These are phyloP conservation scores for Malbranchea zuffiana DNA, from an alignment of 2,329 filamentous ascomycete genomes.

Conservation along the genomic window DNA sequence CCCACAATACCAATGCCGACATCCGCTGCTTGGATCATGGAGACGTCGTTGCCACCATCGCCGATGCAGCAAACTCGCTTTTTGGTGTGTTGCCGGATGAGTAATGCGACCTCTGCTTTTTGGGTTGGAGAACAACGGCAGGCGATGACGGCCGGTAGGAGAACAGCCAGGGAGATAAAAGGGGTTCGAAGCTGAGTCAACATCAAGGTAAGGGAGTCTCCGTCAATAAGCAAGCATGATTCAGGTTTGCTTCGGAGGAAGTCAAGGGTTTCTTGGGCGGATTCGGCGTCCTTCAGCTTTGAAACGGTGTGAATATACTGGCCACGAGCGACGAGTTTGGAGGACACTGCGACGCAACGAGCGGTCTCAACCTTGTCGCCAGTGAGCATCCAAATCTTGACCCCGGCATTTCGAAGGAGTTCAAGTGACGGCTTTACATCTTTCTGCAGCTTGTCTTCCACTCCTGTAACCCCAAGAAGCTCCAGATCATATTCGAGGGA, in stretches of 20 bases:
- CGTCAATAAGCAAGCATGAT: constrained; percentile 87
- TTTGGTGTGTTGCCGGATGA: constrained; percentile 84
- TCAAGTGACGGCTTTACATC: constrained; percentile 95
- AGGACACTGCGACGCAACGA: constrained; percentile 87
- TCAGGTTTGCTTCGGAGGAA: constrained; percentile 74
- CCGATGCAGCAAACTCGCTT: constrained; percentile 97
- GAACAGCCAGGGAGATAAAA: constrained; percentile 81
- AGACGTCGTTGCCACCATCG: constrained; percentile 95
- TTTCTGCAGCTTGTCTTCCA: constrained; percentile 91
- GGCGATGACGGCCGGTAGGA: constrained; percentile 81
- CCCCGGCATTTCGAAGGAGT: constrained; percentile 86
- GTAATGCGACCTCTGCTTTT: constrained; percentile 82
- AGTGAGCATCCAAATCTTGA: constrained; percentile 99
- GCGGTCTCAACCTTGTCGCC: constrained; percentile 98
- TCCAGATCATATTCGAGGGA: constrained; percentile 83
- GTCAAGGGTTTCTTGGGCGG: constrained; percentile 78
- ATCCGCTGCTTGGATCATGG: constrained; percentile 97
- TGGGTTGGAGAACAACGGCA: constrained; percentile 95
- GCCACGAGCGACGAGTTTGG: constrained; percentile 82
- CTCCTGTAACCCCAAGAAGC: constrained; percentile 89
- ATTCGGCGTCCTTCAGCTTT: constrained; percentile 70
- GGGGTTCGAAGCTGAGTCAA: constrained; percentile 69
- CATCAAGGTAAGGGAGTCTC: constrained; percentile 76
- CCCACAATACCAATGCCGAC: constrained; percentile 96
- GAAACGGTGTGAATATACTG: constrained; percentile 93